Conservation (phyloP, 345 rosid genomes). For the Syzygium jambos region DNA sequence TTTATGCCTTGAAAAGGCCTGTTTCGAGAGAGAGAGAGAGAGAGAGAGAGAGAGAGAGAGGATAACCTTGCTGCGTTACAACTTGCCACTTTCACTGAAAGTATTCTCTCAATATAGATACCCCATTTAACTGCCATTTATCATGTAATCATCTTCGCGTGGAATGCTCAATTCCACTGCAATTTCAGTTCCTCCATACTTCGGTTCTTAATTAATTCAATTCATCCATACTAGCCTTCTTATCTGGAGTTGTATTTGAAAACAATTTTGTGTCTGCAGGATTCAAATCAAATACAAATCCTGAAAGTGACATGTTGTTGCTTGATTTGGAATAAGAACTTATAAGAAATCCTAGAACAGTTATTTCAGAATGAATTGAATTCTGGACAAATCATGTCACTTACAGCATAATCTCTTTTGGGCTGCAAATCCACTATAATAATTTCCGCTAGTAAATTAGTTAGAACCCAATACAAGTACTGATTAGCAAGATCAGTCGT, state of each 20-base stretch:
- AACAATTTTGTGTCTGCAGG: not conserved
- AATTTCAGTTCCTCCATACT: not conserved
- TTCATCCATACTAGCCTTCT: not conserved
- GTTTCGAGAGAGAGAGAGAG: not conserved
- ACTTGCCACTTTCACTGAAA: not conserved
- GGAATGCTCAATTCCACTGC: not conserved
- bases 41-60: not conserved
- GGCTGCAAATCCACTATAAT: not conserved
- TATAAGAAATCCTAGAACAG: not conserved
- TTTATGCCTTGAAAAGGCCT: not conserved
- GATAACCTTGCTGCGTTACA: not conserved
- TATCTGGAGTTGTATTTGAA: not conserved
- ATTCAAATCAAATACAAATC: not conserved
- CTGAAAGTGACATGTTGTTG: not conserved
- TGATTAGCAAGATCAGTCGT: not conserved
- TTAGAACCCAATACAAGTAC: not conserved
- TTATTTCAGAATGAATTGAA: not conserved
- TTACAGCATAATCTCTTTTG: not conserved
- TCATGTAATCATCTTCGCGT: not conserved
- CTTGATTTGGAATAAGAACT: not conserved
- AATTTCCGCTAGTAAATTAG: not conserved
- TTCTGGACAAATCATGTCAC: not conserved
- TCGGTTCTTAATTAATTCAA: not conserved
- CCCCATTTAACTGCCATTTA: not conserved
- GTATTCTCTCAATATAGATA: not conserved